A percentile compares a stretch with the other conserved stretches of the same genome.
phyloP scores from a whole-genome alignment of 441 rosid species.

The Pelargonium cotyledonis region DNA sequence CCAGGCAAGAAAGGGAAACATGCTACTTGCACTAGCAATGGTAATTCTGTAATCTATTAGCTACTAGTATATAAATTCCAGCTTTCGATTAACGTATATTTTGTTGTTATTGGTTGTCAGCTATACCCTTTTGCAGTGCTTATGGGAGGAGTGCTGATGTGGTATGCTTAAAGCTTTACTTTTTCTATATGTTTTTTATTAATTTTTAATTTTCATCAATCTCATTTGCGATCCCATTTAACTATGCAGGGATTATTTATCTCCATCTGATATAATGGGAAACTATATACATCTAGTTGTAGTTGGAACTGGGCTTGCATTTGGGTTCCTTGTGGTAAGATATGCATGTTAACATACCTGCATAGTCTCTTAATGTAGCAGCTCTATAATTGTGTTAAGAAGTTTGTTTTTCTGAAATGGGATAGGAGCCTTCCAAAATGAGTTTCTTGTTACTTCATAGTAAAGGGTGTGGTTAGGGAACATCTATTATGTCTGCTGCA shows the following conservation, averaged over 20 bases:
- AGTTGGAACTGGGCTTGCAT: constrained; percentile 93
- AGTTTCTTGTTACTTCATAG: not conserved
- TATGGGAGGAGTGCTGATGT: constrained; percentile 63
- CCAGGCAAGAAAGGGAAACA: constrained; percentile 72
- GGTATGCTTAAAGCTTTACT: constrained; percentile 39
- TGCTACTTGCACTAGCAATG: constrained; percentile 84
- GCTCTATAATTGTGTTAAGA: not conserved
- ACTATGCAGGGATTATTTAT: constrained; percentile 78
- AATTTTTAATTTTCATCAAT: constrained; percentile 10
- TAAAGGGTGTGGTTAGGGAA: not conserved
- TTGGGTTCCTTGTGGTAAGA: constrained; percentile 98
- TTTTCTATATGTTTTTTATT: constrained; percentile 3
- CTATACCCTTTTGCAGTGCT: constrained; percentile 68
- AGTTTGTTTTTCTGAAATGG: not conserved
- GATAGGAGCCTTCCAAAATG: not conserved
- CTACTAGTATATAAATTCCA: not conserved
- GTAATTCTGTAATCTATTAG: constrained; percentile 28
- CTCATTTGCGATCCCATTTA: constrained; percentile 18
- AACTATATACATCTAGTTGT: constrained; percentile 86
- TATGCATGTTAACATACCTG: not conserved
- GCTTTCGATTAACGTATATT: constrained; percentile 15
- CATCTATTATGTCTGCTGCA: not conserved
- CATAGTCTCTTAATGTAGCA: not conserved
- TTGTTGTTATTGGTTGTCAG: constrained; percentile 37
- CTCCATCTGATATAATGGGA: constrained; percentile 64